These are phyloP conservation scores for Chenopodium quinoa DNA, from an alignment of 148 eudicot species.

Conservation along the genomic window DNA sequence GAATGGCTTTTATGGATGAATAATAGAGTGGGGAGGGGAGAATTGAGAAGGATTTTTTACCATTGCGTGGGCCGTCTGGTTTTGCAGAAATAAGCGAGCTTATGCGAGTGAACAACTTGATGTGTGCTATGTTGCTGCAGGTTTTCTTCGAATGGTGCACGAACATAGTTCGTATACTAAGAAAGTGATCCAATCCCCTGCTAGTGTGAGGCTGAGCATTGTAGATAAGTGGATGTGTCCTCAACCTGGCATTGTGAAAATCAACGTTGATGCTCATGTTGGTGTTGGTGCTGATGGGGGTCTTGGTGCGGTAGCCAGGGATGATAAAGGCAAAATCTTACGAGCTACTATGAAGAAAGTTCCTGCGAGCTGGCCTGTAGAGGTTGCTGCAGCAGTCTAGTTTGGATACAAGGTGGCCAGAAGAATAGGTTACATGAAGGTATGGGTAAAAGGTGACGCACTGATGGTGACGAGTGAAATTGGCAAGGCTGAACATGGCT, in stretches of 20 bases:
- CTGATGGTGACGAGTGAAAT: background rate
- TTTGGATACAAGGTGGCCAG: background rate
- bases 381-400: background rate
- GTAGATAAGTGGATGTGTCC: background rate
- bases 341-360: background rate
- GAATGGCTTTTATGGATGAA: too few relatives aligned
- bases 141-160: too few relatives aligned
- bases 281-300: background rate
- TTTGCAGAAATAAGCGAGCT: too few relatives aligned
- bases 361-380: background rate
- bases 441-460: background rate
- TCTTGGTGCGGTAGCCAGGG: background rate
- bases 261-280: background rate
- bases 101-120: too few relatives aligned
- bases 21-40: too few relatives aligned
- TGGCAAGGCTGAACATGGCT: too few relatives aligned
- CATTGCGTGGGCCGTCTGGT: too few relatives aligned
- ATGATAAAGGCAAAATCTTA: background rate
- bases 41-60: too few relatives aligned
- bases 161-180: background rate
- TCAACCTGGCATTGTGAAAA: background rate
- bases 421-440: background rate
- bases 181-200: background rate
- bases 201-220: background rate
- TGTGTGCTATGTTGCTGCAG: too few relatives aligned